These are phyloP conservation scores for Pestalotiopsis sp. DNA, from an alignment of 2,329 filamentous ascomycete species.

Conservation along the genomic window DNA sequence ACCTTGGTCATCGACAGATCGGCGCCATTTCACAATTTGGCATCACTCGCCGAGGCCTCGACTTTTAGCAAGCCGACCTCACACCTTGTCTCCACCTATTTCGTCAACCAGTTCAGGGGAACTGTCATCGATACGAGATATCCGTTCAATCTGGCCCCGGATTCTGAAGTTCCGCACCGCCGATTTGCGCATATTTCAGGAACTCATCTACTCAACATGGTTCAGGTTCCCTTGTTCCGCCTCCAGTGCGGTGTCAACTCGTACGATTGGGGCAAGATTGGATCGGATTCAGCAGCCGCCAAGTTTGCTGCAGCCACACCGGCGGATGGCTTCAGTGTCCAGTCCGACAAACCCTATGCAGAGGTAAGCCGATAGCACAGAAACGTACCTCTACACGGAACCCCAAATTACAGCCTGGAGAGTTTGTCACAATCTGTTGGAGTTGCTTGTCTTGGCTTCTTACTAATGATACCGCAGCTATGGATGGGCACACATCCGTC, in stretches of 20 bases:
- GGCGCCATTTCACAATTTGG: neutral
- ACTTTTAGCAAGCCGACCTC: neutral
- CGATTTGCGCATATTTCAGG: neutral
- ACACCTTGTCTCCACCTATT: neutral
- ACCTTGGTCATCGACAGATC: neutral
- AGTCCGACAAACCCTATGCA: constrained; percentile 89
- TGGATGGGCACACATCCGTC: constrained; percentile 99
- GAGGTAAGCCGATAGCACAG: constrained; percentile 59
- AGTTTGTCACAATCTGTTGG: too few relatives aligned
- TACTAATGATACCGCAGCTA: constrained; percentile 56
- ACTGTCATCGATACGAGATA: neutral
- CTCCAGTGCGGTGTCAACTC: constrained; percentile 94
- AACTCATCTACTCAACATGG: neutral
- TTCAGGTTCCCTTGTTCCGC: constrained; percentile 77
- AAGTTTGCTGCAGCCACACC: constrained; percentile 87
- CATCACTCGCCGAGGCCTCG: neutral
- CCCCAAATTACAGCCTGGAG: neutral
- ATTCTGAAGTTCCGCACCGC: neutral
- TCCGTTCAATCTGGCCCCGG: neutral
- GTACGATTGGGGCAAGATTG: constrained; percentile 98
- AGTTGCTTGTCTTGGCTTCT: neutral
- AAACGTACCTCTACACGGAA: neutral
- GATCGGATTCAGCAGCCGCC: constrained; percentile 83
- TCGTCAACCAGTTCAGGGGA: neutral
- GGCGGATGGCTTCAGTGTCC: constrained; percentile 71